phyloP scores from a whole-genome alignment of 2,329 filamentous ascomycete genomes.

The Penicillium sp. region DNA sequence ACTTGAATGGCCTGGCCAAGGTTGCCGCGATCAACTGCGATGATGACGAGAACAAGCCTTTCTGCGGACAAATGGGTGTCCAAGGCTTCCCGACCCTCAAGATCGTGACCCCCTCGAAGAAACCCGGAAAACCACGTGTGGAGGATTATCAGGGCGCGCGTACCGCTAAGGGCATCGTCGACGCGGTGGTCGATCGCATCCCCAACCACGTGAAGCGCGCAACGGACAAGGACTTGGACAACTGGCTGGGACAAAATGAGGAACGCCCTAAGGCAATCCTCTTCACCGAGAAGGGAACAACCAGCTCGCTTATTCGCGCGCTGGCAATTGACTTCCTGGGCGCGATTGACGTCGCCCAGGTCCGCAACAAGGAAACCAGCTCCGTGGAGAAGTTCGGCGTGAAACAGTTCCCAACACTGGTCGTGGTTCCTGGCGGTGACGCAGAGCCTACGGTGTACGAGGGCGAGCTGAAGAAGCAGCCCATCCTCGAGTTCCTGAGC shows the following conservation, averaged over 20 bases:
- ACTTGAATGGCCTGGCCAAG: slow-evolving; percentile 86
- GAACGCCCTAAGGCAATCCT: slow-evolving; percentile 80
- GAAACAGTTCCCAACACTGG: slow-evolving; percentile 72
- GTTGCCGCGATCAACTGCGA: slow-evolving; percentile 96
- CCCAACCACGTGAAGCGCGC: slow-evolving; percentile 86
- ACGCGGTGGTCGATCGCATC: slow-evolving; percentile 81
- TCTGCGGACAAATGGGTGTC: slow-evolving; percentile 83
- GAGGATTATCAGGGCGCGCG: slow-evolving; percentile 89
- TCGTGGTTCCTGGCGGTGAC: slow-evolving; percentile 72
- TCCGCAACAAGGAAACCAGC: slow-evolving; percentile 75
- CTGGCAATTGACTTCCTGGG: slow-evolving; percentile 89
- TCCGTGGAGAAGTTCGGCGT: slow-evolving; percentile 74
- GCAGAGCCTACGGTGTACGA: slow-evolving; percentile 70
- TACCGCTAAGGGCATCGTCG: slow-evolving; percentile 81
- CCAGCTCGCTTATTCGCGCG: slow-evolving; percentile 76
- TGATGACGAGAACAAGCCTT: slow-evolving; percentile 83
- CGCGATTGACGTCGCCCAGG: slow-evolving; percentile 74
- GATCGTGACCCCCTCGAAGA: slow-evolving; percentile 83
- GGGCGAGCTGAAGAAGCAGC: slow-evolving; percentile 81
- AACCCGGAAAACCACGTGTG: slow-evolving; percentile 72
- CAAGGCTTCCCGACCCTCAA: slow-evolving; percentile 96
- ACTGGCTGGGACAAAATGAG: slow-evolving; percentile 67
- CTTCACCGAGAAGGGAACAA: slow-evolving; percentile 90
- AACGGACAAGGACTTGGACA: slow-evolving; percentile 73
- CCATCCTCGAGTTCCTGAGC: slow-evolving; percentile 78